These are phyloP conservation scores for Kalaharituber pfeilii DNA, from an alignment of 2,329 filamentous ascomycete species.

Conservation along the genomic window DNA sequence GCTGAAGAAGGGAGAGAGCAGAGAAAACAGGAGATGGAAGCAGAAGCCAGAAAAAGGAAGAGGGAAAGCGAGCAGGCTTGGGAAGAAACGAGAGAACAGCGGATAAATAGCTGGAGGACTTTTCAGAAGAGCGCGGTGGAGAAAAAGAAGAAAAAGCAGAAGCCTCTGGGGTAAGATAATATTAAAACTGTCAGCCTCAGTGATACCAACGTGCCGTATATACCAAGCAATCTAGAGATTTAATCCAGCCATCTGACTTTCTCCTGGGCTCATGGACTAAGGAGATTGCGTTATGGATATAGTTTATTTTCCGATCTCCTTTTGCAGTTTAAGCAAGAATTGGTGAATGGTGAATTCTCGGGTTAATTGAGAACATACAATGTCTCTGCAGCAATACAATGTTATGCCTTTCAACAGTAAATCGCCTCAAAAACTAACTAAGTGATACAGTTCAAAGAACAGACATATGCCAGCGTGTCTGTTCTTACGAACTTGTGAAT, in stretches of 20 bases:
- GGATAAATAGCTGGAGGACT: conserved; percentile 85
- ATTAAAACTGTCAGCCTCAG: conserved; percentile 37
- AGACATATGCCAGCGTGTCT: not conserved
- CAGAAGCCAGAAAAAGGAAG: conserved; percentile 65
- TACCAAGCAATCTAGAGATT: not conserved
- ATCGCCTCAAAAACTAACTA: too few relatives aligned
- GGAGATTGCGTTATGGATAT: too few relatives aligned
- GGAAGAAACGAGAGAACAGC: conserved; percentile 79
- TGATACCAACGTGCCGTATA: conserved; percentile 26
- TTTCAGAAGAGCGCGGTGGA: conserved; percentile 58
- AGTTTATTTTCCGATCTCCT: too few relatives aligned
- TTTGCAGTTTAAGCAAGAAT: too few relatives aligned
- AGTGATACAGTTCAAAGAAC: too few relatives aligned
- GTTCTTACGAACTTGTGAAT: not conserved
- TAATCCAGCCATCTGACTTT: too few relatives aligned
- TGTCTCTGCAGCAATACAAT: not conserved
- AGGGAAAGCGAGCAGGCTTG: conserved; percentile 86
- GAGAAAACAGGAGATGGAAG: conserved; percentile 67
- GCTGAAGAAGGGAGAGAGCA: conserved; percentile 89
- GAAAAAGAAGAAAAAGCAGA: conserved; percentile 39
- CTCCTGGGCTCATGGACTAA: too few relatives aligned
- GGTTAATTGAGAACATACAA: not conserved
- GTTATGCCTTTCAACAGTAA: not conserved
- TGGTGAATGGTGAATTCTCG: not conserved
- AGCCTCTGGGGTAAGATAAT: conserved; percentile 32